Evolutionary conservation across 23 red algal genomes (phyloP), one percentile per base, ranked within the genome.

Genomic region (Gracilaria domingensis): DNA sequence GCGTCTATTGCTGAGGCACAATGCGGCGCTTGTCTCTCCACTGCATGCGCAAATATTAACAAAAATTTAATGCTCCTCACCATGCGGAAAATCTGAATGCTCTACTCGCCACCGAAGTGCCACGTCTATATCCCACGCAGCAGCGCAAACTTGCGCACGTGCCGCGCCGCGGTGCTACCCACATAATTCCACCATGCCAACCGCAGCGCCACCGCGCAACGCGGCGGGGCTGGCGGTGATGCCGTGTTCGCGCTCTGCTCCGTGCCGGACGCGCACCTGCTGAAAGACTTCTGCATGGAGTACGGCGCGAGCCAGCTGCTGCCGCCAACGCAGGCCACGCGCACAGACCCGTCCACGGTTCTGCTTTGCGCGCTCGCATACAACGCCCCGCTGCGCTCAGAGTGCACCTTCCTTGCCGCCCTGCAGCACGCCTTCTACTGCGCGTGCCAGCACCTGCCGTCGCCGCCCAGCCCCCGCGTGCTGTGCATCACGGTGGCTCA

Each of bases 401-500:
- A 81, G 5, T 21, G 3, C 32, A 16, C n/a, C 47, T 3, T 21
- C 3, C 47, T 81, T 1, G 76, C 76, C 1, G 6, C 25, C 29
- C 17, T 81, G 44, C 11, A 35, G 8, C 54, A 54, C 32, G 40
- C 20, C 16, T 30, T 81, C 54, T 54, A 56, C 54, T 47, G 12
- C 17, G 26, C 9, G 32, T 7, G 26, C 6, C 2, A 21, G 76
- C 4, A 3, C 4, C 57, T 61, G 0, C 26, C 59, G 59, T 29
- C 59, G n/a, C 26, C 59, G 24, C 13, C 59, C 8, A 11, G 4
- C n/a, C 7, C 38, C 34, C 8, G 12, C 4, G n/a, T 24, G 38
- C 14, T 24, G 29, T 23, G 78, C 20, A 18, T 84, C 0, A 70
- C 65, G n/a, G 50, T 95, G 4, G 75, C 44, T 2, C 84, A 90